Conservation (phyloP, 1,284 basidiomycete genomes). For the Coriolopsis trogii region DNA sequence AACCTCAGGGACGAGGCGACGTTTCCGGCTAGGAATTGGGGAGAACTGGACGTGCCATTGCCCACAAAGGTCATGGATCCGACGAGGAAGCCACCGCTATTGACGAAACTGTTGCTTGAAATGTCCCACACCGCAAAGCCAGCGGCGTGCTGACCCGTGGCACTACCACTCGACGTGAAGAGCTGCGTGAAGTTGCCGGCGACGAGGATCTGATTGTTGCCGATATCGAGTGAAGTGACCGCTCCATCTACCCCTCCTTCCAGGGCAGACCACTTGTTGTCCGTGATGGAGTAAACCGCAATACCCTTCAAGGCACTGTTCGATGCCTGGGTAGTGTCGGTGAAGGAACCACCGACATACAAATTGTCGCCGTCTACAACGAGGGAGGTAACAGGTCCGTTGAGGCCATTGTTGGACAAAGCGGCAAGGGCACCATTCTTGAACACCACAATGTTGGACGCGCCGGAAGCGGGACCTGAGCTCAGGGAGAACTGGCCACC, state of each 20-base stretch:
- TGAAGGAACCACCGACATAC: conserved; percentile 88
- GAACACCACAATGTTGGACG: conserved; percentile 77
- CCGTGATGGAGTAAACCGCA: conserved; percentile 75
- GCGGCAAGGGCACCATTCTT: conserved; percentile 59
- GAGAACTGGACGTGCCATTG: conserved; percentile 52
- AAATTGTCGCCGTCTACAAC: conserved; percentile 62
- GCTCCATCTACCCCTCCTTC: conserved; percentile 78
- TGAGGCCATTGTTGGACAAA: conserved; percentile 66
- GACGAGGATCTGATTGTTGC: conserved; percentile 59
- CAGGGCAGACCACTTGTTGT: conserved; percentile 73
- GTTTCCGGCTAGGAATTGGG: conserved; percentile 70
- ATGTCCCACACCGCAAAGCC: conserved; percentile 85
- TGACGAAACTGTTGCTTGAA: conserved; percentile 66
- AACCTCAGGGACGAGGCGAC: conserved; percentile 56
- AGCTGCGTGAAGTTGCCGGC: conserved; percentile 77
- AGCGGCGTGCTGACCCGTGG: conserved; percentile 46
- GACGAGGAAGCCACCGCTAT: conserved; percentile 71
- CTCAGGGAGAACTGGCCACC: conserved; percentile 78
- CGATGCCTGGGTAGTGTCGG: conserved; percentile 60
- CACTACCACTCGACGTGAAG: conserved; percentile 40
- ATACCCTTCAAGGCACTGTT: conserved; percentile 64
- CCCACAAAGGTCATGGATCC: conserved; percentile 78
- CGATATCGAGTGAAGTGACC: conserved; percentile 64
- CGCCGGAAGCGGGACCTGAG: conserved; percentile 55
- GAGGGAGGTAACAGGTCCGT: conserved; percentile 76